A percentile compares a stretch with the other conserved stretches of the same genome.
Conservation (phyloP, 1,139 yeast genomes). For the Nakaseomyces nivariensis region DNA sequence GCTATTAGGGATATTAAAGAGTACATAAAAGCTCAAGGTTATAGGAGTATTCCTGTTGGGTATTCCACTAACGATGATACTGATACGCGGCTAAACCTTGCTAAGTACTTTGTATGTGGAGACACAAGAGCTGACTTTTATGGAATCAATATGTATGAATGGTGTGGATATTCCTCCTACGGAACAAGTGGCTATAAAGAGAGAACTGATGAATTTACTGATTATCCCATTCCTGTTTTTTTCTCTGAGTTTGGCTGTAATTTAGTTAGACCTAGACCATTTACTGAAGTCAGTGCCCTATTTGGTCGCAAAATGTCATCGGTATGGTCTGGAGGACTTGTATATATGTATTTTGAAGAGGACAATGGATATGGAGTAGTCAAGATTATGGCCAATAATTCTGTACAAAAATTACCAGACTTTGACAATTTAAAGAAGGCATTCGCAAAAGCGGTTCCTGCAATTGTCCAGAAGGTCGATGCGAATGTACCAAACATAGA, state of each 20-base stretch:
- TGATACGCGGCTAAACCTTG: constrained; percentile 37
- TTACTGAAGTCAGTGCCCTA: constrained; percentile 57
- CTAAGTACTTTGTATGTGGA: constrained; percentile 44
- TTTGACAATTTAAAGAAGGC: constrained; percentile 31
- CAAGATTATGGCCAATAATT: constrained; percentile 38
- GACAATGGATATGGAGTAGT: constrained; percentile 75
- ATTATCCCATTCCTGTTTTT: constrained; percentile 46
- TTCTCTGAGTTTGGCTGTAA: constrained; percentile 60
- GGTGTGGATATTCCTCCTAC: constrained; percentile 57
- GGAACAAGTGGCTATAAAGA: constrained; percentile 48
- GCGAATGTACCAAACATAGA: neutral
- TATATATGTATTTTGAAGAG: constrained; percentile 82
- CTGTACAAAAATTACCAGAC: constrained; percentile 38
- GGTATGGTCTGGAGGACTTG: constrained; percentile 90
- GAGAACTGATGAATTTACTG: constrained; percentile 39
- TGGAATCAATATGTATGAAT: constrained; percentile 55
- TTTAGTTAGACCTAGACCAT: constrained; percentile 43
- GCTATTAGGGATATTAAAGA: constrained; percentile 48
- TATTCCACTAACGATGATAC: constrained; percentile 53
- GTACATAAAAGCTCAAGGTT: constrained; percentile 36
- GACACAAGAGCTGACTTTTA: constrained; percentile 40
- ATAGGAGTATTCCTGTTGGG: constrained; percentile 50
- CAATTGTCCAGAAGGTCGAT: constrained; percentile 20
- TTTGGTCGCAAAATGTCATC: constrained; percentile 56
- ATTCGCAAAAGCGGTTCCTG: constrained; percentile 32